Evolutionary conservation across 2,329 filamentous ascomycete species (phyloP).

Genomic region (Beauveria sp.): DNA sequence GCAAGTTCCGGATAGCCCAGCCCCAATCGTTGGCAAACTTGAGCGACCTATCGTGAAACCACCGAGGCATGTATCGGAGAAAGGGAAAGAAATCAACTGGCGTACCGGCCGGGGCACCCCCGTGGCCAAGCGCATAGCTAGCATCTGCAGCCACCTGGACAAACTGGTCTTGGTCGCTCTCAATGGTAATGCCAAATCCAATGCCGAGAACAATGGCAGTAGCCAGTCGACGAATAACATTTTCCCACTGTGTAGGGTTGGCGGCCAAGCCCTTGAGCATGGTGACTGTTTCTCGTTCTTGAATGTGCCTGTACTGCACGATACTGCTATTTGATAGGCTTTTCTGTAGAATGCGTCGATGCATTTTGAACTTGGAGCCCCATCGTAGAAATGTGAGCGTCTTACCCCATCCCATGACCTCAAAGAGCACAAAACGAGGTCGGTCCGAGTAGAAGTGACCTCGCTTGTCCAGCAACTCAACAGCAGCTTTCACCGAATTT

Average conservation of each 20-base stretch:
- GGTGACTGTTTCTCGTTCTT: constrained; percentile 26
- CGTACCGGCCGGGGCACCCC: constrained; percentile 25
- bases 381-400: constrained; percentile 38
- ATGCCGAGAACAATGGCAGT: constrained; percentile 35
- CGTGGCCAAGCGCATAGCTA: constrained; percentile 22
- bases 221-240: constrained; percentile 29
- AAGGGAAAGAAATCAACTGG: constrained; percentile 42
- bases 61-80: constrained; percentile 34
- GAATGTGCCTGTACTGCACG: constrained; percentile 25
- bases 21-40: constrained; percentile 23
- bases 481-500: constrained; percentile 34
- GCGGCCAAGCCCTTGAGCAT: constrained; percentile 24
- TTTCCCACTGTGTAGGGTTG: constrained; percentile 29
- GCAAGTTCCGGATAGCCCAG: constrained; percentile 30
- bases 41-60: constrained; percentile 24
- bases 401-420: constrained; percentile 38
- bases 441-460: constrained; percentile 38
- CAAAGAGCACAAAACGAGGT: constrained; percentile 36
- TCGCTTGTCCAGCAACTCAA: constrained; percentile 37
- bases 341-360: constrained; percentile 36
- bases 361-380: constrained; percentile 34
- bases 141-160: constrained; percentile 30
- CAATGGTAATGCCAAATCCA: constrained; percentile 34
- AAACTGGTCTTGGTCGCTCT: constrained; percentile 30
- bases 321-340: constrained; percentile 34